A percentile compares a stretch with the other conserved stretches of the same genome.
These are phyloP conservation scores for Alternaria postmessia DNA, from an alignment of 2,329 filamentous ascomycete species.

Conservation along the genomic window DNA sequence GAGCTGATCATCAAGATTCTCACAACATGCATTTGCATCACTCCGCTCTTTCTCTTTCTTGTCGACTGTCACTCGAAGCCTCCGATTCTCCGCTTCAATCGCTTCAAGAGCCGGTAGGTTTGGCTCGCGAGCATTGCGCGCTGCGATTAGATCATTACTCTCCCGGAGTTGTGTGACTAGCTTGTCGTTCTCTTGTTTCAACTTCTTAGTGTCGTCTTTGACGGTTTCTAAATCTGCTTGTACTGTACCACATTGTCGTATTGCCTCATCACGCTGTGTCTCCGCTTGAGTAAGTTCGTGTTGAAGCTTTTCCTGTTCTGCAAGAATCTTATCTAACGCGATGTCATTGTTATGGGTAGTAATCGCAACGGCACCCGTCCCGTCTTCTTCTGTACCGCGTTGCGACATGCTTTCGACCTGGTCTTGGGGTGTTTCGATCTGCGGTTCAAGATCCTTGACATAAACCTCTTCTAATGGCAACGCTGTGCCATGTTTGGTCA, in stretches of 20 bases:
- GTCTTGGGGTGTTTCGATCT: neutral
- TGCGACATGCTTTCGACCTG: neutral
- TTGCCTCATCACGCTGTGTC: neutral
- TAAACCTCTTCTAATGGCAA: neutral
- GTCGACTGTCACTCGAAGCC: neutral
- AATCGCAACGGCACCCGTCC: neutral
- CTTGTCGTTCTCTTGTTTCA: neutral
- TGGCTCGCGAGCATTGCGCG: neutral
- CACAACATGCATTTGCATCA: neutral
- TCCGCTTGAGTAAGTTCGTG: neutral
- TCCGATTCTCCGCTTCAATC: neutral
- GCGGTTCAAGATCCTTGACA: neutral
- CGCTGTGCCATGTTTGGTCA: neutral
- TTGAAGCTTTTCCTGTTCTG: neutral
- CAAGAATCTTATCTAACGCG: neutral
- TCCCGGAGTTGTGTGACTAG: neutral
- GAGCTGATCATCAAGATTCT: neutral
- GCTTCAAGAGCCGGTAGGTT: neutral
- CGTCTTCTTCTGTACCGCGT: neutral
- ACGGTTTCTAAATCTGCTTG: conserved; percentile 3
- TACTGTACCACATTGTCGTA: neutral
- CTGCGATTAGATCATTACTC: neutral
- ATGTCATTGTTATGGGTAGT: neutral
- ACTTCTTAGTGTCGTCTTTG: neutral
- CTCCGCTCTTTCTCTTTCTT: neutral